Evolutionary conservation across 2,329 filamentous ascomycete species (phyloP), one percentile per base, ranked within the genome.

Genomic region (Penicillium sp.): DNA sequence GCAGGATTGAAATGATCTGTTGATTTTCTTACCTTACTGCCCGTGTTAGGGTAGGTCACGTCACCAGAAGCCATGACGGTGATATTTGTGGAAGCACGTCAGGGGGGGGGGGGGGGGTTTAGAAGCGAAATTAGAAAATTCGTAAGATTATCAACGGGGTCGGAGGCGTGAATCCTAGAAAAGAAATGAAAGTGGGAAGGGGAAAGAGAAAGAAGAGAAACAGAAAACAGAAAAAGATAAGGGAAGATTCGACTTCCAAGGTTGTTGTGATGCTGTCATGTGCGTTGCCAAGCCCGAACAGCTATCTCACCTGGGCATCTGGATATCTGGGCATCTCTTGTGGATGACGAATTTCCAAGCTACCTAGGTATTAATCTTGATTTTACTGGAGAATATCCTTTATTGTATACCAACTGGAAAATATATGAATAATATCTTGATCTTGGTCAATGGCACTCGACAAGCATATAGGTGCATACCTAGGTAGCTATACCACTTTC

Each of bases 21-120:
- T 44, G 41, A 13, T 42, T 38, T 21, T 45, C 54, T 40, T 63
- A 70, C 68, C 68, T 70, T 64, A 71, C 70, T 64, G 57, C 61
- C 61, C 53, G 69, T 61, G 54, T 69, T 61, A 45, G 66, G 68
- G 53, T 70, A 70, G 59, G 57, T 66, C 59, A 70, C 66, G 53
- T 67, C 61, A 58, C 62, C 61, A 52, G 61, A 53, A 52, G 66
- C 64, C 65, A 68, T 69, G 46, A 51, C 48, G 59, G 53, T 50
- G 39, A 32, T 32, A 32, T 40, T 45, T 19, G 35, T 39, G 43
- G 26, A 17, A 29, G 44, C 34, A 17, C 26, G 24, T 46, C 35
- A 41, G 28, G 34, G 26, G 43, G 43, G 3, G 3, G 2, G 15
- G 15, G n/a, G n/a, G n/a, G n/a, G n/a, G n/a, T 24, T 35, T 17